Evolutionary conservation across 2,329 filamentous ascomycete genomes (phyloP).

Genomic region (Paracamarosporium sp.): DNA sequence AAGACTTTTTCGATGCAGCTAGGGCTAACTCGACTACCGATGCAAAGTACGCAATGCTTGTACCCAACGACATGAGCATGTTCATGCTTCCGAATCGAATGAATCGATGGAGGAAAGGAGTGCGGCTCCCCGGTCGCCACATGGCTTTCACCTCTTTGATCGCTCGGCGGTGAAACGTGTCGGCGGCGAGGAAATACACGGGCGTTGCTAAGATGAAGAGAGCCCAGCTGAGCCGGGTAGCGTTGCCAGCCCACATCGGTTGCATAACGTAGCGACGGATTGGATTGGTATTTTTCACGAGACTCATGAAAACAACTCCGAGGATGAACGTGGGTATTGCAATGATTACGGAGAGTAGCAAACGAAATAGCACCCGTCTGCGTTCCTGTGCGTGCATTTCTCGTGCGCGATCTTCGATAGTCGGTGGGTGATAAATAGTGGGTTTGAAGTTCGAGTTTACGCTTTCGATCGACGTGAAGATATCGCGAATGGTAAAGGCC

Average conservation of each 20-base stretch:
- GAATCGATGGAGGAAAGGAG: constrained; percentile 76
- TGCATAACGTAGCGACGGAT: constrained; percentile 72
- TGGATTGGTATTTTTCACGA: constrained; percentile 67
- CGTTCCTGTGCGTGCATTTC: constrained; percentile 75
- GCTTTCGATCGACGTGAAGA: constrained; percentile 71
- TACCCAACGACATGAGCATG: constrained; percentile 87
- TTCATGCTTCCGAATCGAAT: constrained; percentile 98
- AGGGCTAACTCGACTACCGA: constrained; percentile 78
- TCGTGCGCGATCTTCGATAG: constrained; percentile 80
- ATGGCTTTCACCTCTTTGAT: constrained; percentile 78
- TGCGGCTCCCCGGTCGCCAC: constrained; percentile 78
- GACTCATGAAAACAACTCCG: constrained; percentile 89
- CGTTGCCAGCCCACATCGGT: constrained; percentile 71
- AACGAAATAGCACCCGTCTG: constrained; percentile 71
- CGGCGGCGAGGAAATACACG: constrained; percentile 84
- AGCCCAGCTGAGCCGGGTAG: constrained; percentile 78
- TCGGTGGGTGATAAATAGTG: constrained; percentile 79
- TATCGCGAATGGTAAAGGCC: constrained; percentile 74
- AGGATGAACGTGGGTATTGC: constrained; percentile 86
- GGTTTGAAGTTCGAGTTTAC: constrained; percentile 71
- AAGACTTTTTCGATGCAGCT: constrained; percentile 51
- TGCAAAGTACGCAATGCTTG: constrained; percentile 84
- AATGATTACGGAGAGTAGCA: constrained; percentile 70
- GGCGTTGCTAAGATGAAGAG: constrained; percentile 84
- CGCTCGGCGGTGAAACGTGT: constrained; percentile 81